A percentile compares a stretch with the other conserved stretches of the same genome.
Conservation (phyloP, 805 yeast genomes). For the Yarrowia deformans region DNA sequence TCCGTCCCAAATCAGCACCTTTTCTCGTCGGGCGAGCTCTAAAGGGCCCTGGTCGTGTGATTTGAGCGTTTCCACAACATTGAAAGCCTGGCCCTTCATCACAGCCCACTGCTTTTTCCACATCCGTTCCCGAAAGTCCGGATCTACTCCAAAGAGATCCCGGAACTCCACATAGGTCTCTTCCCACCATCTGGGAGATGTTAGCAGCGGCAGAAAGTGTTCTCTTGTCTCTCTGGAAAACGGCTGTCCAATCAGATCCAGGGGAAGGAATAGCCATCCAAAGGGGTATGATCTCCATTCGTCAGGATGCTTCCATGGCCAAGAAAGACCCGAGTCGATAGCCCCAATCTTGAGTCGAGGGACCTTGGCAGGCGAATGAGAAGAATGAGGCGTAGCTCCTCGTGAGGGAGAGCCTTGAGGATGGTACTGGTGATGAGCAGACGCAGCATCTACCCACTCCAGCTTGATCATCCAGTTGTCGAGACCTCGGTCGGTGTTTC, state of each 20-base stretch:
- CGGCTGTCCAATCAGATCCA: constrained; percentile 69
- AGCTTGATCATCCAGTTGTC: constrained; percentile 81
- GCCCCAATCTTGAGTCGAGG: constrained; percentile 68
- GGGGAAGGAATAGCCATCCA: constrained; percentile 77
- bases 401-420: constrained; percentile 40
- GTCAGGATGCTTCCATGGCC: constrained; percentile 85
- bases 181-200: constrained; percentile 76
- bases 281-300: constrained; percentile 82
- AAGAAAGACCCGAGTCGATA: constrained; percentile 75
- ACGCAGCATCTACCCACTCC: constrained; percentile 51
- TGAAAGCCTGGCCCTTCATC: constrained; percentile 78
- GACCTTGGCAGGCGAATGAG: constrained; percentile 41
- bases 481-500: constrained; percentile 76
- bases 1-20: constrained; percentile 67
- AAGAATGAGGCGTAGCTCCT: constrained; percentile 21
- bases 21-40: constrained; percentile 66
- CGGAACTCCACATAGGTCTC: constrained; percentile 58
- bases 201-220: constrained; percentile 64
- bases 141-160: constrained; percentile 60
- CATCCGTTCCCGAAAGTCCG: constrained; percentile 69
- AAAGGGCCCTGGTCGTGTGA: constrained; percentile 67
- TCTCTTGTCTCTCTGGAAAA: constrained; percentile 62
- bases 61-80: constrained; percentile 71
- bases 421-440: constrained; percentile 12
- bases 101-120: constrained; percentile 74